Evolutionary conservation across 768 basidiomycete species (phyloP).

Genomic region (Postia placenta): DNA sequence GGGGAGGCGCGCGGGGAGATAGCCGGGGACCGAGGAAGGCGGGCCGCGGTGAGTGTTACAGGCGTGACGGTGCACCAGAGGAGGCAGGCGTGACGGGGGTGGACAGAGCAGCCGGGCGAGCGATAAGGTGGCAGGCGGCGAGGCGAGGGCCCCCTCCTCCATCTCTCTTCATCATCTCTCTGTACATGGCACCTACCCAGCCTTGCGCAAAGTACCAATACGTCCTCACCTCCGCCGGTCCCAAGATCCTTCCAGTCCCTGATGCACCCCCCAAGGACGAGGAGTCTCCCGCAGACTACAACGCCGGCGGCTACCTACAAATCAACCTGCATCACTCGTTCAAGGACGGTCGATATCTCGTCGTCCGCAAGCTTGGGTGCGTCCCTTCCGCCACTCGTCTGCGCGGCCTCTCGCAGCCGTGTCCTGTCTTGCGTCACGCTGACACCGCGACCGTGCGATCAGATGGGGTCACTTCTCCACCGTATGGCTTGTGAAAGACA

Average conservation of each 20-base stretch:
- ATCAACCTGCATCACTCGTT: conserved; percentile 69
- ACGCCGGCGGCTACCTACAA: conserved; percentile 69
- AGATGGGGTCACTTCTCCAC: conserved; percentile 97
- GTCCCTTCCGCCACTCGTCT: conserved; percentile 16
- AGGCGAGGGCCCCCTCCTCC: too few relatives aligned
- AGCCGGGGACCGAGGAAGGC: too few relatives aligned
- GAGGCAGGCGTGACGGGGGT: neutral
- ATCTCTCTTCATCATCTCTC: conserved; percentile 6
- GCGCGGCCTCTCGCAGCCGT: neutral
- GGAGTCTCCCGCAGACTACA: conserved; percentile 81
- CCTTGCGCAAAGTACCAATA: conserved; percentile 71
- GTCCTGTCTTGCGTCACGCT: conserved; percentile 3
- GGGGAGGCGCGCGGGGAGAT: too few relatives aligned
- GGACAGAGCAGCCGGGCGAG: neutral
- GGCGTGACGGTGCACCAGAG: too few relatives aligned
- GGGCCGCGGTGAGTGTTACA: too few relatives aligned
- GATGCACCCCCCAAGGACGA: conserved; percentile 67
- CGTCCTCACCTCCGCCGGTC: conserved; percentile 58
- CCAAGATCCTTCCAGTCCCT: conserved; percentile 67
- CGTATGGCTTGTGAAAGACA: conserved; percentile 85
- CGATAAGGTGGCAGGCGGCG: conserved; percentile 1
- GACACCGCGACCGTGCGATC: conserved; percentile 8
- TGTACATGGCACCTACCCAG: conserved; percentile 60
- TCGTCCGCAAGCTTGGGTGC: conserved; percentile 87
- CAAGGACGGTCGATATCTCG: conserved; percentile 76